Base-by-base conservation (phyloP, 225 moss, liverwort and hornwort genomes). In the Pseudisothecium myosuroides region DNA sequence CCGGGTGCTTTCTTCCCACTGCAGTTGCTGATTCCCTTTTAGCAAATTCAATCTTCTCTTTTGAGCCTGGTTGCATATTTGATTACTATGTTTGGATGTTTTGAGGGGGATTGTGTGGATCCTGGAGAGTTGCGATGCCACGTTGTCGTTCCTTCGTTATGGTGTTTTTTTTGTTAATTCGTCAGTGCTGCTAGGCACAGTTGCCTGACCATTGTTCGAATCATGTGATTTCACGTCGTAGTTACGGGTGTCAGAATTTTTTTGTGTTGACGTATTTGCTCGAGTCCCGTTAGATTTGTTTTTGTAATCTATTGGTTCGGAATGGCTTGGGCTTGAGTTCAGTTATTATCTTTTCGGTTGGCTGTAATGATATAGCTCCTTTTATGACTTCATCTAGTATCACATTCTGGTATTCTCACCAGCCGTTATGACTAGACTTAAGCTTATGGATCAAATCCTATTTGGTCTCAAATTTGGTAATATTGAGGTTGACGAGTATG, bases 201-300 rank as follows among this genome's bases (percentile, higher is more conserved):
- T 27, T 45, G 4, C 6, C 10, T 45, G 29, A 21, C 4, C 21
- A 11, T 45, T 0, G 10, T 32, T 45, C 5, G 45, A 32, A 14
- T 10, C 23, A 5, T 23, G 14, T 21, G 10, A 32, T 23, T 45
- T 47, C 5, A 7, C 23, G 2, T 34, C 5, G 22, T 43, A 1
- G 5, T 5, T 2, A 12, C 11, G 28, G 8, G 3, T 17, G 9
- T 9, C 5, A 11, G 54, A 3, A 7, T 17, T 5, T 19, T 27
- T 26, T 2, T 7, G 0, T 28, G 21, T 19, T 5, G 31, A 12
- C 0, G 6, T 41, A 4, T 43, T 12, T 9, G 4, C 14, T 0
- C 13, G 29, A 29, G 20, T 9, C 9, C 1, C 2, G 3, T 31
- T 2, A 29, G 14, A 9, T 19, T n/a, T 31, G 3, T 8, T 41